phyloP scores from a whole-genome alignment of 768 basidiomycete genomes.

The Hericium coralloides region DNA sequence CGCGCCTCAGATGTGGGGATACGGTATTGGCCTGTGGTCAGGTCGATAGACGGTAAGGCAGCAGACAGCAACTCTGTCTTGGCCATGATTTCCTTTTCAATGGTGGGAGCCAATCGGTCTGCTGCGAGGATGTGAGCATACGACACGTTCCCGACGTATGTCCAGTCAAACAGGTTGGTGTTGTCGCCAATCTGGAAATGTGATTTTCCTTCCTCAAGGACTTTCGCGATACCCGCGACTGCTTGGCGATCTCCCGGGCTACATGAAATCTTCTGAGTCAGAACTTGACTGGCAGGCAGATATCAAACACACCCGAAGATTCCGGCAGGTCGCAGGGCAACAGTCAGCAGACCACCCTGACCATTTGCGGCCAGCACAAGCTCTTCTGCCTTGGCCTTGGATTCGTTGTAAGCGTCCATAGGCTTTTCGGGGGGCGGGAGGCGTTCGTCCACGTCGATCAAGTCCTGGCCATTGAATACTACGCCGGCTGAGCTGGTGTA shows the following conservation, averaged over 20 bases:
- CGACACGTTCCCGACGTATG: slow-evolving; percentile 92
- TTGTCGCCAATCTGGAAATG: slow-evolving; percentile 93
- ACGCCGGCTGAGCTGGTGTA: slow-evolving; percentile 93
- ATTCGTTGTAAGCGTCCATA: slow-evolving; percentile 89
- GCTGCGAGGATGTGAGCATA: slow-evolving; percentile 89
- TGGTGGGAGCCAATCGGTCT: slow-evolving; percentile 63
- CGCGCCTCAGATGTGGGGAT: slow-evolving; percentile 76
- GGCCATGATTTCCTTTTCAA: slow-evolving; percentile 27
- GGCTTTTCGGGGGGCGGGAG: slow-evolving; percentile 61
- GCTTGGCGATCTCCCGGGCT: slow-evolving; percentile 90
- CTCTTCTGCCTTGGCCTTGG: slow-evolving; percentile 84
- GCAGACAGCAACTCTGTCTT: slow-evolving; percentile 31
- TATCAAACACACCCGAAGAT: slow-evolving; percentile 75
- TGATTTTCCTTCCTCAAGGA: slow-evolving; percentile 74
- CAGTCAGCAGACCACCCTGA: slow-evolving; percentile 74
- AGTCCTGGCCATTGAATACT: slow-evolving; percentile 74
- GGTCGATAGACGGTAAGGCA: slow-evolving; percentile 51
- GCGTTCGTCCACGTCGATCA: slow-evolving; percentile 86
- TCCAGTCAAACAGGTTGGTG: slow-evolving; percentile 89
- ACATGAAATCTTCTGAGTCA: not conserved
- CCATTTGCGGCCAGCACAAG: slow-evolving; percentile 83
- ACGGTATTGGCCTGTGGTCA: slow-evolving; percentile 54
- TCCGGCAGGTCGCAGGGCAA: slow-evolving; percentile 85
- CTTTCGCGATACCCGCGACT: slow-evolving; percentile 70
- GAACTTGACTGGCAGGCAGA: no score